Base-by-base conservation (phyloP, 305 asterid species). In the Striga hermonthica region DNA sequence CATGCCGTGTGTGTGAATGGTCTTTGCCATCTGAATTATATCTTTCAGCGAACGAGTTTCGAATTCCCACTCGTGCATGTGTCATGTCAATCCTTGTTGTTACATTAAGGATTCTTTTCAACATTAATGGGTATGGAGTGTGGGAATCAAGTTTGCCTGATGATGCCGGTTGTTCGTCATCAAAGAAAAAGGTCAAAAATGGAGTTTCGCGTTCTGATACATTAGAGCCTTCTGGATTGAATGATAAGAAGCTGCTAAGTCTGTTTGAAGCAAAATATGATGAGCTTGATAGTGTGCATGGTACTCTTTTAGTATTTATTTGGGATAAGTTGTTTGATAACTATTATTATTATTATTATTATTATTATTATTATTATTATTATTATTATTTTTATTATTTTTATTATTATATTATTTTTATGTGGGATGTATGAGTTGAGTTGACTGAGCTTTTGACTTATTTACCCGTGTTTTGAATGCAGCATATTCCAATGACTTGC, bases 11-110 rank as follows among this genome's bases (percentile, higher is more conserved):
- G 50, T 87, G 68, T 72, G 93, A 83, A 69, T 92, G 98, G 97
- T 81, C 88, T 62, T 78, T 64, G 88, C 85, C 97, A 40, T 64
- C 88, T 6, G 97, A 83, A 68, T 64, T 92, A 67, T 86, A 77
- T 73, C 69, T 92, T 40, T 87, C 90, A 4, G 74, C 78, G 49
- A 84, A 79, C 34, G 86, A 82, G 75, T 34, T 14, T 36, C 80
- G 86, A 69, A 76, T 79, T 47, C 98, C 98, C 12, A 82, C 90
- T 6, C 91, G 95, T 72, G 86, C 71, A 40, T 85, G 60, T 61
- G 96, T 87, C 73, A 85, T 89, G 95, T 78, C 97, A 4, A 79
- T 92, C 68, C 68, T 92, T 73, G 80, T 87, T 60, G 91, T 89
- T 76, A 72, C 96, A 28, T 73, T 85, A 28, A 81, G 98, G 77